These are phyloP conservation scores for Aureobasidium sp. DNA, from an alignment of 2,329 filamentous ascomycete genomes.

Conservation along the genomic window DNA sequence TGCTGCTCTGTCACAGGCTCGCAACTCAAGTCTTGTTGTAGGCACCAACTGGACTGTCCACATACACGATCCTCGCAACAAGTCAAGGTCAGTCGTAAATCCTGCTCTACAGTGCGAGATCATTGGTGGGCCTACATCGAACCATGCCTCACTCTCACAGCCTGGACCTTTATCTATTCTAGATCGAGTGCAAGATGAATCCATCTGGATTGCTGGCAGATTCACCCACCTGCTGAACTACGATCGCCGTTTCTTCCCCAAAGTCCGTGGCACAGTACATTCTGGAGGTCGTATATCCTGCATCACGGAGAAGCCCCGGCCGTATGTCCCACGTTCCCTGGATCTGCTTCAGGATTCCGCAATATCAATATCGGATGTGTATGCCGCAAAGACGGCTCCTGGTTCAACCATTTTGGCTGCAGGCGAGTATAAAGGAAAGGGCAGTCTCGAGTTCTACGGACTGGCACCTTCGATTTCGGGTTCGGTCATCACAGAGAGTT, in stretches of 20 bases:
- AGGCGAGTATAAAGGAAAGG: constrained; percentile 86
- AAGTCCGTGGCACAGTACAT: constrained; percentile 67
- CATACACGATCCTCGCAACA: constrained; percentile 64
- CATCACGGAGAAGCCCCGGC: constrained; percentile 59
- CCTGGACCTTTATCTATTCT: constrained; percentile 76
- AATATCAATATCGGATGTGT: constrained; percentile 42
- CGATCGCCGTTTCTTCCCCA: constrained; percentile 76
- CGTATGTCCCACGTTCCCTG: constrained; percentile 54
- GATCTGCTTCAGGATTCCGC: constrained; percentile 47
- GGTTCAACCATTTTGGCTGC: constrained; percentile 68
- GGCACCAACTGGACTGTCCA: constrained; percentile 76
- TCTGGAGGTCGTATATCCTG: constrained; percentile 73
- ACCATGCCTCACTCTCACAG: constrained; percentile 65
- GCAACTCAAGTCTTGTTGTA: constrained; percentile 66
- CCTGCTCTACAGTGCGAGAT: constrained; percentile 18
- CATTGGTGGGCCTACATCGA: constrained; percentile 30
- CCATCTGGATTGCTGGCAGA: constrained; percentile 81
- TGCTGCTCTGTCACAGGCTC: constrained; percentile 66
- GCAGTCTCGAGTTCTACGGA: constrained; percentile 80
- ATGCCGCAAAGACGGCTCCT: constrained; percentile 42
- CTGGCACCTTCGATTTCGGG: constrained; percentile 33
- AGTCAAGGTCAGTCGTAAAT: constrained; percentile 13
- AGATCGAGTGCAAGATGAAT: constrained; percentile 55
- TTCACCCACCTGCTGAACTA: constrained; percentile 87
- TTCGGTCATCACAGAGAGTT: constrained; percentile 21